These are phyloP conservation scores for Sordariomycetes sp. DNA, from an alignment of 2,329 filamentous ascomycete species.

Conservation along the genomic window DNA sequence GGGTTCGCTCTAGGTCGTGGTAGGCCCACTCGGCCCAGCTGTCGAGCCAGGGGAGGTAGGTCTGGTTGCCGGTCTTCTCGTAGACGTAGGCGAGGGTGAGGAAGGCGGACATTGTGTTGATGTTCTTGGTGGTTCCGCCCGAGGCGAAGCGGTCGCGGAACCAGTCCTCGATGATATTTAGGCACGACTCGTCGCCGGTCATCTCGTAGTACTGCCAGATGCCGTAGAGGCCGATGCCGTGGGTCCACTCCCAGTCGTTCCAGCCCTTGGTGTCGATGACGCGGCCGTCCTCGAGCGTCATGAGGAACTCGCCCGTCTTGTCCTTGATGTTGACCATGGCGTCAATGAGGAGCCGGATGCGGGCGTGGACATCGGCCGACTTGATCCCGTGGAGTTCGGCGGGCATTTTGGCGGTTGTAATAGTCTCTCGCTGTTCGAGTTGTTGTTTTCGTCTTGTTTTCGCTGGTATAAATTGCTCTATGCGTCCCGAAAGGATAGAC, in stretches of 20 bases:
- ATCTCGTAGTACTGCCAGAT: constrained; percentile 72
- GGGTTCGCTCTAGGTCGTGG: constrained; percentile 59
- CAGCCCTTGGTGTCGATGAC: constrained; percentile 77
- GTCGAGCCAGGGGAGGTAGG: constrained; percentile 66
- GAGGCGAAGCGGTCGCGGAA: constrained; percentile 55
- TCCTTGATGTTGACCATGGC: constrained; percentile 71
- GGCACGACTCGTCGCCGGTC: constrained; percentile 45
- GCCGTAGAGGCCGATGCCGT: constrained; percentile 60
- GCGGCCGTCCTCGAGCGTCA: constrained; percentile 57
- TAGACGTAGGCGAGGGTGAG: constrained; percentile 67
- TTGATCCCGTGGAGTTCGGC: constrained; percentile 34
- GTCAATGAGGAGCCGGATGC: constrained; percentile 54
- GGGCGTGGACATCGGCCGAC: constrained; percentile 31
- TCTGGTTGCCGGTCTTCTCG: constrained; percentile 55
- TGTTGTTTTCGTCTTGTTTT: no score
- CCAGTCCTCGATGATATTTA: constrained; percentile 61
- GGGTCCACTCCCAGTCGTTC: constrained; percentile 39
- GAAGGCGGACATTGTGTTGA: constrained; percentile 74
- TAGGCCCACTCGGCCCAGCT: constrained; percentile 75
- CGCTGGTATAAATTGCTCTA: no score
- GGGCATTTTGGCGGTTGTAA: constrained; percentile 21
- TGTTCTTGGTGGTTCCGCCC: constrained; percentile 69
- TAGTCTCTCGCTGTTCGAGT: no score
- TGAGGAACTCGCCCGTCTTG: constrained; percentile 55
- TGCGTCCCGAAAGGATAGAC: no score